Conservation (phyloP, 1,284 basidiomycete genomes). For the Austroboletus niveus region DNA sequence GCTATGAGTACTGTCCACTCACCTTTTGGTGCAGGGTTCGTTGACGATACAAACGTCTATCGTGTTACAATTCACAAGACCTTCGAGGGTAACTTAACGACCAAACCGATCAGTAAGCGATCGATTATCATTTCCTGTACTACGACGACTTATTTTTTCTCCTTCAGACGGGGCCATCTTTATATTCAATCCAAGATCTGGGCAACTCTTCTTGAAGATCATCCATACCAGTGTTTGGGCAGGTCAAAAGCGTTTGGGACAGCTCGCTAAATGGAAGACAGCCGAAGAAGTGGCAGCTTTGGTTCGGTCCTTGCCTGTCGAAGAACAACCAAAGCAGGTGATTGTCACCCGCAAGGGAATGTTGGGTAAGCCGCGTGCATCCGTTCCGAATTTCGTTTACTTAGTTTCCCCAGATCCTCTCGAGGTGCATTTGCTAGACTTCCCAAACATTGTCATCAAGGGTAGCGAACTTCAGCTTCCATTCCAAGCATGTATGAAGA, state of each 20-base stretch:
- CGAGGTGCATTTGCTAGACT: slow-evolving; percentile 98
- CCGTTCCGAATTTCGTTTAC: slow-evolving; percentile 5
- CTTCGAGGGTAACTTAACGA: slow-evolving; percentile 99
- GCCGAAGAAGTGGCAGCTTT: slow-evolving; percentile 99
- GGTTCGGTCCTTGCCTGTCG: slow-evolving; percentile 94
- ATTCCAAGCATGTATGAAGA: slow-evolving; percentile 99
- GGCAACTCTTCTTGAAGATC: slow-evolving; percentile 97
- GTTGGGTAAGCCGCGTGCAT: slow-evolving; percentile 60
- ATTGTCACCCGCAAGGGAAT: slow-evolving; percentile 99
- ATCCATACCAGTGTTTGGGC: slow-evolving; percentile 99
- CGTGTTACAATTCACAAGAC: slow-evolving; percentile 99
- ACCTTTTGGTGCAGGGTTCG: slow-evolving; percentile 65
- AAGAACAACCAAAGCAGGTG: slow-evolving; percentile 99
- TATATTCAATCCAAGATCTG: slow-evolving; percentile 99
- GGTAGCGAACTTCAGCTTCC: slow-evolving; percentile 97
- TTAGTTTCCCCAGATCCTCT: slow-evolving; percentile 67
- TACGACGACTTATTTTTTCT: slow-evolving; percentile 2
- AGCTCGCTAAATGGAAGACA: slow-evolving; percentile 99
- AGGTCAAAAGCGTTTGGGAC: slow-evolving; percentile 98
- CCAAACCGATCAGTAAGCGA: slow-evolving; percentile 91
- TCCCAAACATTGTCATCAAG: slow-evolving; percentile 99
- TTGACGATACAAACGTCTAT: slow-evolving; percentile 99
- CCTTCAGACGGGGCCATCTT: slow-evolving; percentile 91
- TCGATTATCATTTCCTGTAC: background rate
- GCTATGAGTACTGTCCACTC: slow-evolving; percentile 6